Conservation (phyloP, 2,329 filamentous ascomycete species). For the Botrytis galanthina region DNA sequence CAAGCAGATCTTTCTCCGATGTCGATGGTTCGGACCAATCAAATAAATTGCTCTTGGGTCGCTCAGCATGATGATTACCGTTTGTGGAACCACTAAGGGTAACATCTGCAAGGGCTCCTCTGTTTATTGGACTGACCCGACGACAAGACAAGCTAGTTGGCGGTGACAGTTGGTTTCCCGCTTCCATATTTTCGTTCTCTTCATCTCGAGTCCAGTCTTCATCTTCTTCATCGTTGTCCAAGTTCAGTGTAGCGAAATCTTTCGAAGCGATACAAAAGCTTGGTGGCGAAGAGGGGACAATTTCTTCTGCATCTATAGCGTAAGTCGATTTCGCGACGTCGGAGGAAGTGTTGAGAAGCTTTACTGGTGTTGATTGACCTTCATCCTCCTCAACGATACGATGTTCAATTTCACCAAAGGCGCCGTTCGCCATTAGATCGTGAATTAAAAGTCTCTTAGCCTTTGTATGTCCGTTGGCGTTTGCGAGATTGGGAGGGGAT, state of each 20-base stretch:
- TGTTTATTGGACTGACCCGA: constrained; percentile 52
- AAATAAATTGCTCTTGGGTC: constrained; percentile 67
- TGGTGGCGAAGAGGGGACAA: constrained; percentile 35
- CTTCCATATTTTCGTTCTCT: constrained; percentile 52
- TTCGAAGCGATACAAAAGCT: constrained; percentile 37
- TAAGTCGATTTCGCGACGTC: constrained; percentile 23
- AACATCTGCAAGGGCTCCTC: constrained; percentile 53
- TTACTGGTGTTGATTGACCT: constrained; percentile 49
- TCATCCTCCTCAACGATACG: constrained; percentile 65
- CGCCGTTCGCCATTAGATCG: constrained; percentile 41
- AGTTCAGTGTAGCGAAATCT: constrained; percentile 51
- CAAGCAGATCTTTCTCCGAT: constrained; percentile 60
- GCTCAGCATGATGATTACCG: constrained; percentile 44
- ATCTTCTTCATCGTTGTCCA: constrained; percentile 57
- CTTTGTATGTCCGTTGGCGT: constrained; percentile 45
- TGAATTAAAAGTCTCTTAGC: constrained; percentile 37
- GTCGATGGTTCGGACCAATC: constrained; percentile 71
- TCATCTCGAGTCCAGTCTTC: constrained; percentile 59
- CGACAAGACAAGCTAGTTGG: constrained; percentile 53
- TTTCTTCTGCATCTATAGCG: constrained; percentile 25
- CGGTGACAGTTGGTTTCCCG: constrained; percentile 57
- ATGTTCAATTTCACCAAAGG: constrained; percentile 52
- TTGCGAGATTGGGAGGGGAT: constrained; percentile 58
- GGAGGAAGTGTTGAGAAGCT: constrained; percentile 23
- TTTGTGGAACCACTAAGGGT: constrained; percentile 47